Evolutionary conservation across 2,329 filamentous ascomycete genomes (phyloP).

Genomic region (Blumeria graminis): DNA sequence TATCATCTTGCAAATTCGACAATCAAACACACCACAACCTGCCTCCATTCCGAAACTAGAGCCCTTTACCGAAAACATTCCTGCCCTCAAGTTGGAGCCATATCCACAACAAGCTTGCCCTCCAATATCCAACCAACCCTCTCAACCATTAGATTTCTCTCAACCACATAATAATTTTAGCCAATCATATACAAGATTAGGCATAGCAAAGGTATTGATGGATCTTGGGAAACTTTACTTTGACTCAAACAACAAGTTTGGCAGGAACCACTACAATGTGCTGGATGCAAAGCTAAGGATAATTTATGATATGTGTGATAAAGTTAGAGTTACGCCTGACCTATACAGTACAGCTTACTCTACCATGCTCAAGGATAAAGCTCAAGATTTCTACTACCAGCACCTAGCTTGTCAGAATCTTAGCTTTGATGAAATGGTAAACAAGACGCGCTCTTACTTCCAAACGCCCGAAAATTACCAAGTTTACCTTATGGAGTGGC

Average conservation of each 20-base stretch:
- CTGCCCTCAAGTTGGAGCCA: background rate
- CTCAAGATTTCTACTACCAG: background rate
- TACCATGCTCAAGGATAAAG: background rate
- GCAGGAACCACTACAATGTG: background rate
- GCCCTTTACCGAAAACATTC: background rate
- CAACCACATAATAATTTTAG: background rate
- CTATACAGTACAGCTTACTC: background rate
- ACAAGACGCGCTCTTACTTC: background rate
- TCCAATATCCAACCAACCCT: background rate
- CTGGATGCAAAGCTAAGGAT: background rate
- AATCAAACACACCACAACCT: background rate
- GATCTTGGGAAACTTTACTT: background rate
- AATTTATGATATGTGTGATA: background rate
- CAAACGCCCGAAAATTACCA: background rate
- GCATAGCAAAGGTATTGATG: background rate
- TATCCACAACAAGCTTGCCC: background rate
- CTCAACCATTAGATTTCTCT: background rate
- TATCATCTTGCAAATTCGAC: background rate
- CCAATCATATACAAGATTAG: background rate
- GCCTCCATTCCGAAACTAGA: background rate
- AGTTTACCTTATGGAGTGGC: background rate
- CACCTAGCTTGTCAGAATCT: background rate
- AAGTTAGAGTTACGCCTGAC: background rate
- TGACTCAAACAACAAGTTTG: background rate
- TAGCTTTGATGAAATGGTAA: background rate